phyloP scores from a whole-genome alignment of 139 green algal species.

The Ettlia oleoabundans region DNA sequence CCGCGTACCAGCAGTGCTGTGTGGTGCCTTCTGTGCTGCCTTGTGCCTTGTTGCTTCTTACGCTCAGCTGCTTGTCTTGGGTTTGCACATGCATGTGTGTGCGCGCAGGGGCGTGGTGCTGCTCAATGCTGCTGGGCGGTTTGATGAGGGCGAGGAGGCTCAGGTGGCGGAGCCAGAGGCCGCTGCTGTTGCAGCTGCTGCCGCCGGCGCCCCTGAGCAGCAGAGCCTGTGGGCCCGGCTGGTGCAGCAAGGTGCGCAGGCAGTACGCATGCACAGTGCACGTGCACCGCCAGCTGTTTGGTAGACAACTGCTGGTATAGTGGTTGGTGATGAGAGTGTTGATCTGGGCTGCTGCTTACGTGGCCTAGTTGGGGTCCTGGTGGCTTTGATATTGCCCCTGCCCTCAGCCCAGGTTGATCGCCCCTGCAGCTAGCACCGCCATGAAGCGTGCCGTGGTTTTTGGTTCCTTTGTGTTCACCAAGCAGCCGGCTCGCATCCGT shows the following conservation, averaged over 20 bases:
- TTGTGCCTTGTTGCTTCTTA: no score
- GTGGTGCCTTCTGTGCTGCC: neutral
- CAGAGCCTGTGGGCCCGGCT: neutral
- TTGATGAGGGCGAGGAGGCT: slow-evolving; percentile 54
- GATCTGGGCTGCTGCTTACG: no score
- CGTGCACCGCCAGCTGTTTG: no score
- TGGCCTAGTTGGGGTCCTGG: neutral
- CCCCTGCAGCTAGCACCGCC: neutral
- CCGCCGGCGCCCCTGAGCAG: no score
- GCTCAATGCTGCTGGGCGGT: slow-evolving; percentile 74
- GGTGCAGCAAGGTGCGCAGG: slow-evolving; percentile 7
- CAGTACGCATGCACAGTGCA: no score
- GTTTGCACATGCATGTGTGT: no score
- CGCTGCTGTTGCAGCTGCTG: no score
- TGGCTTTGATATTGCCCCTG: neutral
- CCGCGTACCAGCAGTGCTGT: neutral
- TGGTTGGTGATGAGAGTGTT: no score
- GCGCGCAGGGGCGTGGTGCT: slow-evolving; percentile 71
- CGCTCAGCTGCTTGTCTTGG: no score
- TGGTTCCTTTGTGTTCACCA: slow-evolving; percentile 73
- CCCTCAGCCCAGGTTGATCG: neutral
- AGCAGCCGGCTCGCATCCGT: slow-evolving; percentile 76
- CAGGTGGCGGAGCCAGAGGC: neutral
- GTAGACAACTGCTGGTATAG: no score
- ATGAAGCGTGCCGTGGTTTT: slow-evolving; percentile 65